Percentiles rank a stretch among this genome's conserved stretches.
phyloP scores from a whole-genome alignment of 805 yeast genomes.

The Saccharomycopsis guyanensis region DNA sequence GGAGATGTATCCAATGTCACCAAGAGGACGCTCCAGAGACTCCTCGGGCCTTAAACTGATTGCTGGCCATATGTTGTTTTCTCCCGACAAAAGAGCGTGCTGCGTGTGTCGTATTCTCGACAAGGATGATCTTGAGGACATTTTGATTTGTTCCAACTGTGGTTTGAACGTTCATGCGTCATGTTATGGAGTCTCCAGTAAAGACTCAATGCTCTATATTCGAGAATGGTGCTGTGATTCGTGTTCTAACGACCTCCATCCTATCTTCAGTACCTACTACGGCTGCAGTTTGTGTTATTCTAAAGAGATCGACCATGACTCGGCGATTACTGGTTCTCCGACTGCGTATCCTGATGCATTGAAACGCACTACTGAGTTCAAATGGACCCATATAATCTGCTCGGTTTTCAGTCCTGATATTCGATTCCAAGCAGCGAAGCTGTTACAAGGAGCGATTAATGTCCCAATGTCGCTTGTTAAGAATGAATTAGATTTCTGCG shows the following conservation, averaged over 20 bases:
- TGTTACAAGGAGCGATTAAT: slow-evolving; percentile 37
- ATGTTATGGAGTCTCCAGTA: slow-evolving; percentile 51
- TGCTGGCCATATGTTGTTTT: slow-evolving; percentile 1
- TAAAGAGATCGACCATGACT: slow-evolving; percentile 41
- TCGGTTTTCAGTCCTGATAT: slow-evolving; percentile 47
- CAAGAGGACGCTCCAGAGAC: slow-evolving; percentile 1
- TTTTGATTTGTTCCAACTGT: slow-evolving; percentile 55
- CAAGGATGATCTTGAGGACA: slow-evolving; percentile 27
- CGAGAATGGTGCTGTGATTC: slow-evolving; percentile 69
- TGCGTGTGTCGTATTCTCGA: slow-evolving; percentile 47
- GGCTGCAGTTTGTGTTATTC: slow-evolving; percentile 61
- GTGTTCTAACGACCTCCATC: slow-evolving; percentile 64
- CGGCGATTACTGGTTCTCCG: slow-evolving; percentile 35
- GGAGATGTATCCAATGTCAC: slow-evolving; percentile 4
- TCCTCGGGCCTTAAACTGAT: not conserved
- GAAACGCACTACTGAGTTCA: slow-evolving; percentile 57
- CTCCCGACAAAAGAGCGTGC: slow-evolving; percentile 31
- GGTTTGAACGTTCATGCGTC: slow-evolving; percentile 60
- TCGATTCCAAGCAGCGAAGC: slow-evolving; percentile 33
- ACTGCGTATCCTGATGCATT: slow-evolving; percentile 51
- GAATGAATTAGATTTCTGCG: slow-evolving; percentile 34
- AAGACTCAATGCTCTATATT: slow-evolving; percentile 20
- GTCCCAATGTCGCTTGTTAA: slow-evolving; percentile 26
- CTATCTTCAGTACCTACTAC: slow-evolving; percentile 48
- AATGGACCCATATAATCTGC: slow-evolving; percentile 77